Percentiles rank a stretch among this genome's conserved stretches.
Conservation (phyloP, 345 rosid species). For the Hypericum androsaemum region DNA sequence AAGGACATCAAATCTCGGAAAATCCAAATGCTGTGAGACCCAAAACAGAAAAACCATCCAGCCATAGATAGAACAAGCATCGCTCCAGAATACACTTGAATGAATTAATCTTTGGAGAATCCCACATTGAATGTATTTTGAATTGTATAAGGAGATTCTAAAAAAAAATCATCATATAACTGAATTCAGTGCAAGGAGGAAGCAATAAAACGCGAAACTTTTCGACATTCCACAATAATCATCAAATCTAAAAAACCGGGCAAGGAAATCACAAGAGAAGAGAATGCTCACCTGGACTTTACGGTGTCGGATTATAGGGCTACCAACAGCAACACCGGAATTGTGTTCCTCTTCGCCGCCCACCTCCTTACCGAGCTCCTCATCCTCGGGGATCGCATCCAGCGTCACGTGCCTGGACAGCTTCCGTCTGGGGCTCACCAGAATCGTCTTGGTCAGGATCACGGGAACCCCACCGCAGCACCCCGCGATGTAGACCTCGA, state of each 20-base stretch:
- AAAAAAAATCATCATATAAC: no score
- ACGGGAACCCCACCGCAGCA: conserved; percentile 81
- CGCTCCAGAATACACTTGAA: no score
- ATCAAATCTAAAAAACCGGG: not conserved
- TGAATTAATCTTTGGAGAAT: no score
- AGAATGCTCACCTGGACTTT: conserved; percentile 36
- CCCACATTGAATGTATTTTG: no score
- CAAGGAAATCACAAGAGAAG: not conserved
- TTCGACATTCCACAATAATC: not conserved
- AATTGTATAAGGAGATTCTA: no score
- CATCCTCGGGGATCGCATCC: conserved; percentile 86
- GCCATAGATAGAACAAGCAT: no score
- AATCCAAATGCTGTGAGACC: no score
- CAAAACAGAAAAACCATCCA: no score
- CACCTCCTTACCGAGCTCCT: conserved; percentile 32
- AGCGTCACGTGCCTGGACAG: conserved; percentile 38
- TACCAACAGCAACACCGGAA: conserved; percentile 12
- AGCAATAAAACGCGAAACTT: not conserved
- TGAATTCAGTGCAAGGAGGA: no score
- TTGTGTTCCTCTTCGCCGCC: conserved; percentile 25
- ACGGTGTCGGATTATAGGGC: conserved; percentile 25
- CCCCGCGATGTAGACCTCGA: conserved; percentile 86
- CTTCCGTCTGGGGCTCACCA: conserved; percentile 61
- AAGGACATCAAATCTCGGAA: no score
- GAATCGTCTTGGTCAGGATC: conserved; percentile 68